Base-by-base conservation (phyloP, 1,139 yeast species). In the Zhuliangozyma blackwelliae region DNA sequence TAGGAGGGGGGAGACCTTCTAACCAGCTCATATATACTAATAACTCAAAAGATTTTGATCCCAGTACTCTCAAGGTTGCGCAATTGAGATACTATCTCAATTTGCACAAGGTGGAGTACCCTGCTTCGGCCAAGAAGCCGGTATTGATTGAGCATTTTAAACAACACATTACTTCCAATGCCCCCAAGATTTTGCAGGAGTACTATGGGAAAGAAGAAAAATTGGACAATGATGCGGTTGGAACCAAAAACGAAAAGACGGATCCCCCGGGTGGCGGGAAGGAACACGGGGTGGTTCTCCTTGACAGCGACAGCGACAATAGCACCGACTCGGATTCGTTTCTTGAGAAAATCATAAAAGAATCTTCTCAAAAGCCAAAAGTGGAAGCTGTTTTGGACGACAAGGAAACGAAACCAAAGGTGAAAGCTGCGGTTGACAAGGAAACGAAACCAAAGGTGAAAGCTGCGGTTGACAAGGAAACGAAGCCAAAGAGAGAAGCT, bases 21-120 rank as follows among this genome's bases (percentile, higher is more conserved):
- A n/a, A n/a, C n/a, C n/a, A n/a, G n/a, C n/a, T n/a, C n/a, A n/a
- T n/a, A n/a, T n/a, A n/a, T n/a, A n/a, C n/a, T n/a, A n/a, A n/a
- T n/a, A n/a, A n/a, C n/a, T n/a, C n/a, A n/a, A n/a, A 49, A 72
- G 88, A 71, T 10, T 85, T 83, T 53, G 82, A 86, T 51, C 80
- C 88, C 10, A 65, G 67, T 31, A 60, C 72, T 28, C 61, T 83
- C 45, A 81, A 77, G 32, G 77, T 82, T 27, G 75, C 86, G 5
- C 77, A 82, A 41, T 65, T 88, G 50, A 70, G 92, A 47, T 70
- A 77, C 28, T 67, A 85, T 29, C 65, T 88, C 40, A 59, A 68
- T 26, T 77, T 74, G 37, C 73, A 85, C 53, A 65, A 71, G n/a
- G 66, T 87, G 19, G 59, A 60, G 7, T 79, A 68, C 51, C 72